Evolutionary conservation across 805 yeast species (phyloP).

Genomic region (Ogataea polymorpha): DNA sequence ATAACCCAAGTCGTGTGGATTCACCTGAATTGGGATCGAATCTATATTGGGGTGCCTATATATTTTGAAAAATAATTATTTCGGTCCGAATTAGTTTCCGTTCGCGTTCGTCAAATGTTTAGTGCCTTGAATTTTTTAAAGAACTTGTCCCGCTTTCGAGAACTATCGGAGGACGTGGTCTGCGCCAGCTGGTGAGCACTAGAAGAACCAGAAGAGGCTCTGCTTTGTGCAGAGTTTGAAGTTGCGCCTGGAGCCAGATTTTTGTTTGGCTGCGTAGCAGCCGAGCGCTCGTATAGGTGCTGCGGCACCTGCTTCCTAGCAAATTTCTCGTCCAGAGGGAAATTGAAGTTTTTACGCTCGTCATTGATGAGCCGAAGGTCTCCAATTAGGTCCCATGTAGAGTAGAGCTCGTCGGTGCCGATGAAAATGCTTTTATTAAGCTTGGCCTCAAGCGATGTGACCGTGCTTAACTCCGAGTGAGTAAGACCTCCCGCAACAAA

Average conservation of each 20-base stretch:
- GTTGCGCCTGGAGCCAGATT: constrained; percentile 2
- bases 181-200: constrained; percentile 3
- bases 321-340: constrained; percentile 24
- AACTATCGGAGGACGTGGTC: constrained; percentile 10
- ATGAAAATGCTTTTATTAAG: constrained; percentile 71
- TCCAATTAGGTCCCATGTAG: constrained; percentile 35
- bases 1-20: not conserved
- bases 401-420: constrained; percentile 75
- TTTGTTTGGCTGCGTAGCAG: constrained; percentile 2
- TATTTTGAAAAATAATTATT: not conserved
- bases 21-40: not conserved
- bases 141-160: constrained; percentile 22
- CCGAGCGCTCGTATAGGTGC: constrained; percentile 20
- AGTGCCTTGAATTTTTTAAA: constrained; percentile 25
- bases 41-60: not conserved
- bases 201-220: constrained; percentile 6
- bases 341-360: constrained; percentile 21
- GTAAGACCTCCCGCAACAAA: constrained; percentile 91
- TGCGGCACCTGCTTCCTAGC: constrained; percentile 20
- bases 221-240: constrained; percentile 6
- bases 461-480: constrained; percentile 72
- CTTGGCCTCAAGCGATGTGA: constrained; percentile 61
- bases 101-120: constrained; percentile 14
- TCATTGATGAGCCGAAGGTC: constrained; percentile 31
- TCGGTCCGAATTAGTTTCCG: constrained; percentile 2